phyloP scores from a whole-genome alignment of 2,329 filamentous ascomycete species.

The Alternaria sp. region DNA sequence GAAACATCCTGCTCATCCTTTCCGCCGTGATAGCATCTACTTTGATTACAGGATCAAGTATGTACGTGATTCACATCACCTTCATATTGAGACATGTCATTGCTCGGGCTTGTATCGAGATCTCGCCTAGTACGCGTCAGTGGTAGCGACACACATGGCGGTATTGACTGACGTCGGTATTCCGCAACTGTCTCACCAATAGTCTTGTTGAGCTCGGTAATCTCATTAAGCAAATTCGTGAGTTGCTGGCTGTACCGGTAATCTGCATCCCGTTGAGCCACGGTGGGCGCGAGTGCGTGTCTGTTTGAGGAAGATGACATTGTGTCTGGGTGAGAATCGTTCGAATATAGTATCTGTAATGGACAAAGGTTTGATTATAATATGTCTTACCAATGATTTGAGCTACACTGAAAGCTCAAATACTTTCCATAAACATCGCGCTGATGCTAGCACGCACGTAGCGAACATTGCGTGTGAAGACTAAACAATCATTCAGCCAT shows the following conservation, averaged over 20 bases:
- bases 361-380: not conserved
- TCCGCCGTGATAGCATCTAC: not conserved
- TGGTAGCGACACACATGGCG: not conserved
- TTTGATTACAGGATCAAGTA: not conserved
- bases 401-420: not conserved
- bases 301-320: not conserved
- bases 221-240: not conserved
- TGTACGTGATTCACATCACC: not conserved
- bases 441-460: not conserved
- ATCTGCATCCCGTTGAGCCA: not conserved
- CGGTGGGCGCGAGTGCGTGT: not conserved
- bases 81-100: conserved; percentile 1
- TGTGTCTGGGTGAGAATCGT: not conserved
- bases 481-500: not conserved
- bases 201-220: not conserved
- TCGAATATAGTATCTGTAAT: not conserved
- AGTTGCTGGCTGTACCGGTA: not conserved
- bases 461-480: not conserved
- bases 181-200: not conserved
- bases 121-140: not conserved
- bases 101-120: not conserved
- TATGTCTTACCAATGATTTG: not conserved
- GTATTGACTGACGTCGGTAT: not conserved
- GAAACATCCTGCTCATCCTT: not conserved
- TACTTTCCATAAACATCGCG: not conserved